phyloP scores from a whole-genome alignment of 2,329 filamentous ascomycete species.

The Xylaria sp. region DNA sequence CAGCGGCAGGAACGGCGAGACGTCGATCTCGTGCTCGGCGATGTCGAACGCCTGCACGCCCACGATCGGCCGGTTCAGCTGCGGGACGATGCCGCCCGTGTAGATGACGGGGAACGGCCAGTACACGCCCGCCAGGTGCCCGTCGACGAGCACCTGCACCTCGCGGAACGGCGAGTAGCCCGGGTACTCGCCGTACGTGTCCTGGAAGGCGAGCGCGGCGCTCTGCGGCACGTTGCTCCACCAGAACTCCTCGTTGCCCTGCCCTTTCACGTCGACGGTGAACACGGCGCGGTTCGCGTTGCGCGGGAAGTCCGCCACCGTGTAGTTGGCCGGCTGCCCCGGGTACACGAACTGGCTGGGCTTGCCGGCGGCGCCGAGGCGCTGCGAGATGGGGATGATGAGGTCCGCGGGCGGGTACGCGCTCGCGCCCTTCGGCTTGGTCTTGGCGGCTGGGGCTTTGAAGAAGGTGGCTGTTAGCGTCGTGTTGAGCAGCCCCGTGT shows the following conservation, averaged over 20 bases:
- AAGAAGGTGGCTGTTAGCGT: constrained; percentile 81
- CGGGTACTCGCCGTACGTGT: constrained; percentile 67
- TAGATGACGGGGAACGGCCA: constrained; percentile 83
- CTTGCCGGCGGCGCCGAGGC: constrained; percentile 59
- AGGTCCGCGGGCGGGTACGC: constrained; percentile 67
- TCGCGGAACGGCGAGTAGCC: constrained; percentile 82
- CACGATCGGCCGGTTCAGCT: constrained; percentile 81
- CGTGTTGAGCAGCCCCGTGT: constrained; percentile 79
- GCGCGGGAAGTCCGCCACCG: constrained; percentile 67
- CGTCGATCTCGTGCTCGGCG: constrained; percentile 82
- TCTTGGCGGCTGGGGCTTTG: constrained; percentile 48
- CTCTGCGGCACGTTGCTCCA: constrained; percentile 79
- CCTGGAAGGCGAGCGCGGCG: constrained; percentile 68
- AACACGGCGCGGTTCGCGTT: constrained; percentile 77
- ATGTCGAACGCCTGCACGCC: constrained; percentile 84
- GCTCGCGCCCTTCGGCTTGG: constrained; percentile 46
- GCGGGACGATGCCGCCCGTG: constrained; percentile 78
- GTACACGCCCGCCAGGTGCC: constrained; percentile 74
- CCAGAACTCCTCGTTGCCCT: constrained; percentile 85
- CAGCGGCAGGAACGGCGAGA: constrained; percentile 78
- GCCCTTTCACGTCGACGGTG: constrained; percentile 80
- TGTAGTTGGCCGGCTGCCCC: constrained; percentile 67
- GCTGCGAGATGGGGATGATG: constrained; percentile 74
- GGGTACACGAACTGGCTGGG: constrained; percentile 77
- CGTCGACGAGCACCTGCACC: constrained; percentile 80